phyloP scores from a whole-genome alignment of 306 rosid genomes.

The Geum urbanum region DNA sequence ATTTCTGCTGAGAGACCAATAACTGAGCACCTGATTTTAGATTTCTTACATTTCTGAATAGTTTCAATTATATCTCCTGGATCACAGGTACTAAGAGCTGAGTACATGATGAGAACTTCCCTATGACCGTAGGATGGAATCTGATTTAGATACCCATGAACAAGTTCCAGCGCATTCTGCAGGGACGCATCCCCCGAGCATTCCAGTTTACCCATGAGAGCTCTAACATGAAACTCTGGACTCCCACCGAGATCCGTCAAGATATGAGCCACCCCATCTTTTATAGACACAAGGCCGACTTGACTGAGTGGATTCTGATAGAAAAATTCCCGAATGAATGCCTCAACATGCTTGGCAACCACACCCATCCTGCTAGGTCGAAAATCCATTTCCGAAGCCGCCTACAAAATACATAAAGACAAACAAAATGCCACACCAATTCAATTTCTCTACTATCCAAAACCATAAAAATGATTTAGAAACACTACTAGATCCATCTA shows the following conservation, averaged over 20 bases:
- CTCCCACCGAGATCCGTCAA: constrained; percentile 94
- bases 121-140: constrained; percentile 90
- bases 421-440: constrained; percentile 13
- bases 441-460: not conserved
- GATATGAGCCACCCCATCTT: constrained; percentile 77
- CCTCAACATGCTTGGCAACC: constrained; percentile 70
- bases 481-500: not conserved
- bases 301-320: constrained; percentile 97
- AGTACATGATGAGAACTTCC: constrained; percentile 79
- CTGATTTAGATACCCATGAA: constrained; percentile 71
- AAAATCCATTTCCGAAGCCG: constrained; percentile 82
- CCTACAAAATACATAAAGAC: constrained; percentile 48
- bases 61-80: constrained; percentile 96
- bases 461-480: not conserved
- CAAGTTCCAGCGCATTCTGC: constrained; percentile 89
- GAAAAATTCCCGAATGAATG: constrained; percentile 81
- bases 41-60: constrained; percentile 76
- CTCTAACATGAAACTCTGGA: constrained; percentile 85
- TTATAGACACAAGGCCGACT: constrained; percentile 72
- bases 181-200: constrained; percentile 94
- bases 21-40: constrained; percentile 92
- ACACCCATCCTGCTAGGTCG: constrained; percentile 88
- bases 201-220: constrained; percentile 88
- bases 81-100: constrained; percentile 94
- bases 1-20: constrained; percentile 95